Percentiles rank a stretch among this genome's conserved stretches.
Evolutionary conservation across 2,329 filamentous ascomycete species (phyloP).

Genomic region (Blumeriella jaapii): DNA sequence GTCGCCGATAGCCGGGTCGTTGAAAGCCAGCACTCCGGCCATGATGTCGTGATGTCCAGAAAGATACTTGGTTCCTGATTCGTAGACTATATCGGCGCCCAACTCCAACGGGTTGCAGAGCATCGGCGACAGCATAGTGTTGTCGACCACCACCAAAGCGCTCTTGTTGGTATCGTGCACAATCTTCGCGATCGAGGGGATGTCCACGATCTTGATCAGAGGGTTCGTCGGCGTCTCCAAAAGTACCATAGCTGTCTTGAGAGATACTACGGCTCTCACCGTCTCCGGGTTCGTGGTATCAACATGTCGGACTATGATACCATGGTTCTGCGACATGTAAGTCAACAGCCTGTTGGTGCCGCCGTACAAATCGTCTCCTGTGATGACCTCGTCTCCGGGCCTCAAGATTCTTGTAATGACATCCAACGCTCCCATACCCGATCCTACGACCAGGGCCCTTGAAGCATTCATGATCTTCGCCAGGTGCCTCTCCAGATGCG

Average conservation of each 20-base stretch:
- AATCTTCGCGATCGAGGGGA: conserved; percentile 63
- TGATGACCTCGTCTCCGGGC: conserved; percentile 93
- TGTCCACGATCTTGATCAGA: conserved; percentile 94
- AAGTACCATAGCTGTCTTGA: conserved; percentile 88
- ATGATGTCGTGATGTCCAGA: conserved; percentile 98
- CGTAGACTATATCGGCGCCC: conserved; percentile 92
- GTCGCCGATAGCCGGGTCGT: conserved; percentile 70
- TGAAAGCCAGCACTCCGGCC: conserved; percentile 92
- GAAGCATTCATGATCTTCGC: conserved; percentile 98
- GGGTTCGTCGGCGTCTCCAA: conserved; percentile 96
- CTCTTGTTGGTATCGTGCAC: conserved; percentile 68
- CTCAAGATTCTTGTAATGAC: conserved; percentile 85
- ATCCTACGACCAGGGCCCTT: conserved; percentile 84
- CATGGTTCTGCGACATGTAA: conserved; percentile 78
- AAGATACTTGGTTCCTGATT: conserved; percentile 95
- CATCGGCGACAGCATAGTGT: conserved; percentile 97
- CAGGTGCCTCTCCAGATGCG: conserved; percentile 89
- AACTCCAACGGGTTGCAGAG: conserved; percentile 88
- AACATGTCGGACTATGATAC: conserved; percentile 90
- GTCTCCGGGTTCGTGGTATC: conserved; percentile 74
- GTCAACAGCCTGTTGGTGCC: conserved; percentile 90
- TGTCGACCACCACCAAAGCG: conserved; percentile 85
- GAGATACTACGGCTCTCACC: conserved; percentile 56
- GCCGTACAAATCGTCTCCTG: conserved; percentile 92
- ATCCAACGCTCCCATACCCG: conserved; percentile 94